Evolutionary conservation across 2,329 filamentous ascomycete species (phyloP), one percentile per base, ranked within the genome.

Genomic region (Lecanoromycetidae sp.): DNA sequence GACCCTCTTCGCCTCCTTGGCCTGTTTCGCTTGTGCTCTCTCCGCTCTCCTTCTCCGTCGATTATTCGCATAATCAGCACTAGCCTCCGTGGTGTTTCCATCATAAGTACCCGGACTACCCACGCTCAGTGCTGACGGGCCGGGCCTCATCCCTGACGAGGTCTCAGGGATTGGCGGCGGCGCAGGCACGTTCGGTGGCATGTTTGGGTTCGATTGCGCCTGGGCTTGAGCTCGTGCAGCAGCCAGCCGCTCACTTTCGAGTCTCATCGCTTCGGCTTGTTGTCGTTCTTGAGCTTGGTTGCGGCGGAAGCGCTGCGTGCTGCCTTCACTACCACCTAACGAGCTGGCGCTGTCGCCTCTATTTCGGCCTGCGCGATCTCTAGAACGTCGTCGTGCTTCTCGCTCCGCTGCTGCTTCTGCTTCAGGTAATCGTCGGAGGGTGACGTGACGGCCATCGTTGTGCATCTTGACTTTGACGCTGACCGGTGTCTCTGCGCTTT

Each of bases 391-490:
- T 19, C 50, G 50, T 33, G 46, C 46, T 54, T 76, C 72, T 23
- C 76, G 71, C 52, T 75, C 74, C 5, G 75, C 75, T 8, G 74
- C 74, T 12, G 76, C 76, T 65, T 80, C 77, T 61, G 78, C 72
- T 55, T 78, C 74, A 9, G 75, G 77, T 22, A 82, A 63, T 10
- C 76, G 67, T 23, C 77, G 69, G 6, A 82, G 66, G 2, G 78
- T 82, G 29, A 82, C 76, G 56, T 78, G 74, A 6, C 76, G 70
- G 20, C 76, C 76, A 53, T 80, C 76, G 49, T 74, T 72, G 60
- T 80, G 76, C 71, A 80, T 77, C 57, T 79, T 78, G 34, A 81
- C 71, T 59, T 80, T 79, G 46, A 82, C 71, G 25, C 73, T 77
- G 38, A 80, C 75, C 2, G 76, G 75, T n/a, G 75, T 76, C 0